Evolutionary conservation across 2,329 filamentous ascomycete genomes (phyloP), one percentile per base, ranked within the genome.

Genomic region (Fusarium algeriense): DNA sequence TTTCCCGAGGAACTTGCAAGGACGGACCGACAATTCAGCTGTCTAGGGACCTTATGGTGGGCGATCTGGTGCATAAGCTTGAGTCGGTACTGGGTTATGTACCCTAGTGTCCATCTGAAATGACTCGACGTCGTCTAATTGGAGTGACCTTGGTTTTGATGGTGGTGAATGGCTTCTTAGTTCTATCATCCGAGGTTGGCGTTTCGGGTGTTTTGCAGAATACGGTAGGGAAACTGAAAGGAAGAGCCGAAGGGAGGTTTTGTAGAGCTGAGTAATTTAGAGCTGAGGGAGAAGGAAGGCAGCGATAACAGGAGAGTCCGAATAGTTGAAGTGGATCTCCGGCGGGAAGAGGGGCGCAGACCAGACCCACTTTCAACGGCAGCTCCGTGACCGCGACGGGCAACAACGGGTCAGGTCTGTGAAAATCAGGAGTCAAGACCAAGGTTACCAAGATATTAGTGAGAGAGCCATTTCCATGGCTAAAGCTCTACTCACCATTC

Each of bases 11-110:
- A 30, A 54, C 45, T 54, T 59, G 34, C 30, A 43, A 34, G 37
- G 44, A 67, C 69, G 69, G 69, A 37, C 69, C 69, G 69, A 72
- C 52, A 70, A 49, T 48, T 70, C 69, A 73, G 69, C 69, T 73
- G 37, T 38, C 46, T 62, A 57, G 60, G 69, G 60, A 54, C 55
- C 55, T 53, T 17, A 19, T 63, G 40, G 56, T 44, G 60, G 60
- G 59, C 55, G 56, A 72, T 72, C 50, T 41, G 53, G 48, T 62
- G 64, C 65, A 72, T 70, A 50, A 52, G 44, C 56, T 67, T 70
- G 60, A 60, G 56, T 67, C 53, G 69, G 59, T 55, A 32, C 58
- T 34, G 41, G 64, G 58, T 45, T 64, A 37, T 45, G 60, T 46
- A 61, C 43, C 43, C 46, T 41, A 55, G 37, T 48, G 53, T n/a